These are phyloP conservation scores for Pontederia crassipes DNA, from an alignment of 176 grass and related monocot genomes.

Conservation along the genomic window DNA sequence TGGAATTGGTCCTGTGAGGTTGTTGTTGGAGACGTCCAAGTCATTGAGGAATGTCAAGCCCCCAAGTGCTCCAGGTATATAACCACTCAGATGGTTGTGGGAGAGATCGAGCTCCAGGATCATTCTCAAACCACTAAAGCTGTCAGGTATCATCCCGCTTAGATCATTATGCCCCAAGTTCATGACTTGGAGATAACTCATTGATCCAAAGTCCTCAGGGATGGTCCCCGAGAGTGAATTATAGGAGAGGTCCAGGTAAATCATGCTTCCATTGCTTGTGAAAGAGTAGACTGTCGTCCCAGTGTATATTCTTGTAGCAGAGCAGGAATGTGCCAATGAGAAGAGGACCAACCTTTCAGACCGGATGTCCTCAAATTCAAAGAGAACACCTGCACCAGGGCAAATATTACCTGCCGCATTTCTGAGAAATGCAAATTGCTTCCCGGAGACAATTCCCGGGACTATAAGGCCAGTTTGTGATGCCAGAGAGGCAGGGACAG, in stretches of 20 bases:
- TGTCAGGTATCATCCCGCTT: constrained; percentile 46
- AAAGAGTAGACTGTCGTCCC: constrained; percentile 68
- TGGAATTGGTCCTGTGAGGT: constrained; percentile 67
- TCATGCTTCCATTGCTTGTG: constrained; percentile 70
- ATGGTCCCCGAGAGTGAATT: constrained; percentile 49
- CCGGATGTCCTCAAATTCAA: constrained; percentile 83
- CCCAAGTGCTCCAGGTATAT: constrained; percentile 50
- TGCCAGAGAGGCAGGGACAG: constrained; percentile 40
- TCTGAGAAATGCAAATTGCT: constrained; percentile 80
- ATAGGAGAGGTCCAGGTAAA: constrained; percentile 92
- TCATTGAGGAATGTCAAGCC: constrained; percentile 44
- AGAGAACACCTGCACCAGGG: constrained; percentile 77
- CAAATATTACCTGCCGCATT: constrained; percentile 94
- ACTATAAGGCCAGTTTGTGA: constrained; percentile 61
- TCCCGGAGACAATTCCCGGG: constrained; percentile 66
- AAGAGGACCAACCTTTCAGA: constrained; percentile 56
- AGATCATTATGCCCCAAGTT: constrained; percentile 80
- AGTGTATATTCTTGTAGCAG: constrained; percentile 70
- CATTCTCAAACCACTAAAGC: constrained; percentile 31
- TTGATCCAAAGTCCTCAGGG: constrained; percentile 44
- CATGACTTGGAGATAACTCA: constrained; percentile 70
- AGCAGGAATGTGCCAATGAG: constrained; percentile 46
- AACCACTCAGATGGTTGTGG: constrained; percentile 58
- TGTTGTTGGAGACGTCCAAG: constrained; percentile 84
- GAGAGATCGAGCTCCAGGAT: constrained; percentile 78